Conservation (phyloP, 2,329 filamentous ascomycete species). For the Fusarium annulatum region DNA sequence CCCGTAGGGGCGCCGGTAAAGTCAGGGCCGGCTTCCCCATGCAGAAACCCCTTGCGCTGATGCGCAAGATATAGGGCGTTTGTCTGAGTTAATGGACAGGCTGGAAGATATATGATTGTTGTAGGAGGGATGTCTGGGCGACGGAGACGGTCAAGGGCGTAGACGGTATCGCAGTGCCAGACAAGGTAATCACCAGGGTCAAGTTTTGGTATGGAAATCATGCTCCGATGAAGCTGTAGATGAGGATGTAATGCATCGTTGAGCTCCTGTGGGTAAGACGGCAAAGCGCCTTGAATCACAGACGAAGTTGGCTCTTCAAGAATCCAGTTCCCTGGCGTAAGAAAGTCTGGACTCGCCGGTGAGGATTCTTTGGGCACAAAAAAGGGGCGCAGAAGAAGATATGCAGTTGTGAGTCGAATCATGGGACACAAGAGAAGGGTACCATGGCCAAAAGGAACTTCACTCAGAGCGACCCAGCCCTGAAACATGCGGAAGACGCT, state of each 20-base stretch:
- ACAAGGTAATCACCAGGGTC: conserved; percentile 78
- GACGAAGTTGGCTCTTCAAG: conserved; percentile 58
- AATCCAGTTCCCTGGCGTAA: conserved; percentile 64
- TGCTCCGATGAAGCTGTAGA: conserved; percentile 70
- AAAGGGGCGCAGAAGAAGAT: conserved; percentile 81
- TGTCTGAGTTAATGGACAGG: conserved; percentile 55
- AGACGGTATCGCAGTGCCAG: conserved; percentile 78
- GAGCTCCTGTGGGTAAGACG: conserved; percentile 76
- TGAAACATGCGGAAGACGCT: conserved; percentile 83
- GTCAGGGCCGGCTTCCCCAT: conserved; percentile 55
- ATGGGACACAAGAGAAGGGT: conserved; percentile 79
- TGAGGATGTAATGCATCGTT: conserved; percentile 74
- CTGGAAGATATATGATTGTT: conserved; percentile 54
- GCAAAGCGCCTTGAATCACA: conserved; percentile 74
- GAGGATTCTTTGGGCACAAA: conserved; percentile 61
- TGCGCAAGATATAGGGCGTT: conserved; percentile 56
- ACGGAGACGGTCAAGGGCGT: conserved; percentile 70
- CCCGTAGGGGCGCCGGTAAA: conserved; percentile 52
- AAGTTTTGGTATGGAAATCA: conserved; percentile 77
- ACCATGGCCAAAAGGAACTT: conserved; percentile 72
- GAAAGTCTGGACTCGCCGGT: conserved; percentile 52
- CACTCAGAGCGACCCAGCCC: conserved; percentile 77
- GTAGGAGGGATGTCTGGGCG: conserved; percentile 39
- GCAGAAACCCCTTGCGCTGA: conserved; percentile 56
- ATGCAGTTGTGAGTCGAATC: conserved; percentile 76